Conservation (phyloP, 176 grass and related monocot species). For the Triticum aestivum region IWGSC_CS_RefSeq_v2.1 NC_057798.1:712616991-712617490, state of each 20-base stretch:
- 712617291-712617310: no score
- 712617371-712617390: conserved; percentile 50
- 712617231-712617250: conserved; percentile 68
- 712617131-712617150: conserved; percentile 54
- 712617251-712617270: conserved; percentile 34
- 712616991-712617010: no score
- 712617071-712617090: conserved; percentile 43
- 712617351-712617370: not conserved
- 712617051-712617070: no score
- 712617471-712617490: conserved; percentile 29
- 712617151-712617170: conserved; percentile 60
- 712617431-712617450: conserved; percentile 35
- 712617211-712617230: conserved; percentile 46
- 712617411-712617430: conserved; percentile 20
- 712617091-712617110: conserved; percentile 40
- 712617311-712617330: no score
- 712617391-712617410: conserved; percentile 41
- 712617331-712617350: no score
- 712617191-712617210: conserved; percentile 30
- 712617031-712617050: no score
- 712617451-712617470: conserved; percentile 33
- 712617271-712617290: conserved; percentile 42
- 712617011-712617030: no score
- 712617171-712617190: conserved; percentile 52
- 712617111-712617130: conserved; percentile 62